Evolutionary conservation across 2,329 filamentous ascomycete species (phyloP), one percentile per base, ranked within the genome.

Genomic region (Plectosphaerella sp.): DNA sequence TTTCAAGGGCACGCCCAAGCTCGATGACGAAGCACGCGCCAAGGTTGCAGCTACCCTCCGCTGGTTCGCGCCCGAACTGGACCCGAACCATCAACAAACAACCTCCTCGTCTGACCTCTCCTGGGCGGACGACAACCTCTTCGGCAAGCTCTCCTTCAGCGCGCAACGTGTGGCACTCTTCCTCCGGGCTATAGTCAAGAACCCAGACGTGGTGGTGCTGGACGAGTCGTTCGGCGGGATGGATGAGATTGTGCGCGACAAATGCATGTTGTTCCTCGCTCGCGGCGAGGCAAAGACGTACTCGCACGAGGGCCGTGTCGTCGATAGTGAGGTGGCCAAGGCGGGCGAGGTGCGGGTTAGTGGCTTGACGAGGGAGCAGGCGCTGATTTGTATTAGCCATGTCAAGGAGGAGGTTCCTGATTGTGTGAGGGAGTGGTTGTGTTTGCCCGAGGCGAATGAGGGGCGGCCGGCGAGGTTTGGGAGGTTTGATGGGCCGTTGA

Each of bases 331-430:
- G 2, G 66, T 68, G 1, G 67, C 72, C 8, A 72, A 69, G 51
- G 59, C 68, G 0, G 79, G 73, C 0, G 63, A 66, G 2, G 74
- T 83, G 1, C 74, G 69, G 20, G 70, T 93, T 5, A 64, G 62
- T 1, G 91, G 91, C 0, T 69, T 97, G 52, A 77, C 78, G 2
- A 74, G 83, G 1, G 68, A 82, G 20, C 93, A 97, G 70, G 91
- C 91, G 1, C 72, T 99, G 50, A 80, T 97, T n/a, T 91, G 92
- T 57, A 93, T 97, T 54, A 94, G 91, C 55, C 94, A 99, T 71
- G 79, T 93, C 55, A 86, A 85, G 56, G 91, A 96, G 61, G 94
- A 99, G 68, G 88, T 97, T 10, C 94, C 94, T 0, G 85, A 87
- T 48, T 87, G 86, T 58, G 81, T 97, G 22, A 74, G 90, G 46